These are phyloP conservation scores for Boletellus ananiceps DNA, from an alignment of 768 basidiomycete genomes.

Conservation along the genomic window DNA sequence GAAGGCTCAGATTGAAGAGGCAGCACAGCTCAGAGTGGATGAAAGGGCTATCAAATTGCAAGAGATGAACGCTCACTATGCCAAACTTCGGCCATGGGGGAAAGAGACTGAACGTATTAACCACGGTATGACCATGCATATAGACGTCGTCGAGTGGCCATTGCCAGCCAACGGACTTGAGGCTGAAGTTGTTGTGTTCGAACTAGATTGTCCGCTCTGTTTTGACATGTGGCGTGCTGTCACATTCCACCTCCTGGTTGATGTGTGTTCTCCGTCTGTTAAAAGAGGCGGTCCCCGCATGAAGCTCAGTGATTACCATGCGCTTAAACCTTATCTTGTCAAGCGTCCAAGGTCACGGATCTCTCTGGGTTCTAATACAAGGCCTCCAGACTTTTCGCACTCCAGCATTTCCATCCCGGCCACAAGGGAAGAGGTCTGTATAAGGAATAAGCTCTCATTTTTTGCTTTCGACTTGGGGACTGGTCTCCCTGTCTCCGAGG, in stretches of 20 bases:
- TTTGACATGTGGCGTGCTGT: background rate
- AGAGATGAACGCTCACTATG: background rate
- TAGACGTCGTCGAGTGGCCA: constrained; percentile 40
- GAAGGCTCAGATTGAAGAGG: constrained; percentile 26
- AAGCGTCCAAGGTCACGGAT: constrained; percentile 24
- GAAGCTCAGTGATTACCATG: background rate
- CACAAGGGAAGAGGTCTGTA: constrained; percentile 12
- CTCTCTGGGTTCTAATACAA: constrained; percentile 34
- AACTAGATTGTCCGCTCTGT: background rate
- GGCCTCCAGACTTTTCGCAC: constrained; percentile 31
- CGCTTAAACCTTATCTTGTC: background rate
- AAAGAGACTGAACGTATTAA: background rate
- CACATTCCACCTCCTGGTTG: constrained; percentile 28
- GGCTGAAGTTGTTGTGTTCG: background rate
- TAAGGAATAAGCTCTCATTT: constrained; percentile 30
- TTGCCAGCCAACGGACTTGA: constrained; percentile 27
- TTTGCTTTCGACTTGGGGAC: constrained; percentile 24
- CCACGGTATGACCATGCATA: background rate
- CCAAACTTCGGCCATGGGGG: too few species aligned
- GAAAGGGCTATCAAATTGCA: constrained; percentile 28
- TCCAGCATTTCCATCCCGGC: constrained; percentile 24
- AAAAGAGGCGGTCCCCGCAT: background rate
- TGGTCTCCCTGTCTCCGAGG: constrained; percentile 8
- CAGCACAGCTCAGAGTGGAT: constrained; percentile 17
- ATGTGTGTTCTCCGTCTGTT: constrained; percentile 24